A percentile compares a stretch with the other conserved stretches of the same genome.
phyloP scores from a whole-genome alignment of 768 basidiomycete species.

The Lyophyllum atratum region DNA sequence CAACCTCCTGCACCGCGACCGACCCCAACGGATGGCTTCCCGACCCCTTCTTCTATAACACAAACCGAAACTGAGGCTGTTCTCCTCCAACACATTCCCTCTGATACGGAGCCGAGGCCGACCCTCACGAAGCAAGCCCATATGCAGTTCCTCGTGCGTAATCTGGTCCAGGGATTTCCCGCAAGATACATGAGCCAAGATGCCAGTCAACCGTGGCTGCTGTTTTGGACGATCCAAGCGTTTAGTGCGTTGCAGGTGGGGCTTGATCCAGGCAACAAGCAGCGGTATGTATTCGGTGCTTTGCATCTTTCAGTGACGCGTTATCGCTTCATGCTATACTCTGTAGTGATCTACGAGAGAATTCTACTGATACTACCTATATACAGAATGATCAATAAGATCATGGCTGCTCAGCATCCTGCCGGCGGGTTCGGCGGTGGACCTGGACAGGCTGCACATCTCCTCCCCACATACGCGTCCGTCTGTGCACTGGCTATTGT shows the following conservation, averaged over 20 bases:
- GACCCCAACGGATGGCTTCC: conserved; percentile 57
- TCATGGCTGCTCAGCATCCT: conserved; percentile 81
- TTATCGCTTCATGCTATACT: not conserved
- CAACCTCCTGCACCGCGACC: conserved; percentile 20
- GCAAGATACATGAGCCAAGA: conserved; percentile 81
- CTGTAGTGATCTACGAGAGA: not conserved
- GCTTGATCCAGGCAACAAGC: conserved; percentile 75
- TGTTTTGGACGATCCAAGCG: conserved; percentile 91
- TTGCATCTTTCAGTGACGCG: conserved; percentile 2
- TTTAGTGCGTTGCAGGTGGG: conserved; percentile 79
- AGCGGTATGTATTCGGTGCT: conserved; percentile 51
- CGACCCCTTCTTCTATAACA: conserved; percentile 59
- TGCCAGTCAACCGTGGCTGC: conserved; percentile 92
- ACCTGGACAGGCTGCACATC: conserved; percentile 83
- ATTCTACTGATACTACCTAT: not conserved
- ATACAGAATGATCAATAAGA: conserved; percentile 73
- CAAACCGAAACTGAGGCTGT: conserved; percentile 70
- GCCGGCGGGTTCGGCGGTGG: conserved; percentile 93
- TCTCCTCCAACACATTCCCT: conserved; percentile 56
- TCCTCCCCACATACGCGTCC: conserved; percentile 88
- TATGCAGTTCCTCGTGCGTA: conserved; percentile 72
- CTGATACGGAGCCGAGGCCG: conserved; percentile 22
- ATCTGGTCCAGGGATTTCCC: conserved; percentile 80
- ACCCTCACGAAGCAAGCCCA: conserved; percentile 65
- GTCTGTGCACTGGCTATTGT: conserved; percentile 84